Evolutionary conservation across 139 green algal genomes (phyloP).

Genomic region (Diplosphaera chodatii): DNA sequence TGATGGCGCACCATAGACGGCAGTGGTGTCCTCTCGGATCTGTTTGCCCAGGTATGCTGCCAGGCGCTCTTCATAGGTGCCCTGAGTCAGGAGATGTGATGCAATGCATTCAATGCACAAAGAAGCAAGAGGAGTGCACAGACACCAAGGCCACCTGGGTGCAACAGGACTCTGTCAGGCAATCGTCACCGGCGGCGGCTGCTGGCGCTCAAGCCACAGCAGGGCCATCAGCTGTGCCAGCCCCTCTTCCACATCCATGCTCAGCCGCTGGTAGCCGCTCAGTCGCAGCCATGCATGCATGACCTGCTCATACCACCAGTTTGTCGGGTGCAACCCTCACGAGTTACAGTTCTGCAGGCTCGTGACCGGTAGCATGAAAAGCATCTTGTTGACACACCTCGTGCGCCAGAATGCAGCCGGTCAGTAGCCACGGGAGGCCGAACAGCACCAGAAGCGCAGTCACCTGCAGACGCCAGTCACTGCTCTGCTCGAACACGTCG

Average conservation of each 20-base stretch:
- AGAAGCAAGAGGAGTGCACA: no score
- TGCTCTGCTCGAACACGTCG: no score
- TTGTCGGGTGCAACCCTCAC: no score
- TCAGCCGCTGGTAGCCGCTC: slow-evolving; percentile 46
- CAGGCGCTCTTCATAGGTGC: slow-evolving; percentile 49
- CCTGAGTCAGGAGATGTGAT: slow-evolving; percentile 15
- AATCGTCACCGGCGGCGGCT: slow-evolving; percentile 5
- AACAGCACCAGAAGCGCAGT: slow-evolving; percentile 80
- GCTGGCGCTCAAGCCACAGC: slow-evolving; percentile 79
- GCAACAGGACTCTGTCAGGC: no score
- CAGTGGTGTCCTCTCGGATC: slow-evolving; percentile 69
- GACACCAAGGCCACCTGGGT: no score
- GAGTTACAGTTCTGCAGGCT: no score
- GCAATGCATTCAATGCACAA: no score
- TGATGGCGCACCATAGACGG: slow-evolving; percentile 73
- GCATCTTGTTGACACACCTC: no score
- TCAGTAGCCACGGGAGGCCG: slow-evolving; percentile 80
- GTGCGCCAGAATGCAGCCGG: slow-evolving; percentile 79
- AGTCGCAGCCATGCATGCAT: slow-evolving; percentile 89
- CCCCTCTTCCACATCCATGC: slow-evolving; percentile 77
- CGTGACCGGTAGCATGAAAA: no score
- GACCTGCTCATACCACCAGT: slow-evolving; percentile 17
- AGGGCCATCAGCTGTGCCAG: slow-evolving; percentile 89
- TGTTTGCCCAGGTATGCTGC: slow-evolving; percentile 66
- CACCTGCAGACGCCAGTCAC: no score